Percentiles rank a stretch among this genome's conserved stretches.
Conservation (phyloP, 2,329 filamentous ascomycete genomes). For the Remersonia thermophila region DNA sequence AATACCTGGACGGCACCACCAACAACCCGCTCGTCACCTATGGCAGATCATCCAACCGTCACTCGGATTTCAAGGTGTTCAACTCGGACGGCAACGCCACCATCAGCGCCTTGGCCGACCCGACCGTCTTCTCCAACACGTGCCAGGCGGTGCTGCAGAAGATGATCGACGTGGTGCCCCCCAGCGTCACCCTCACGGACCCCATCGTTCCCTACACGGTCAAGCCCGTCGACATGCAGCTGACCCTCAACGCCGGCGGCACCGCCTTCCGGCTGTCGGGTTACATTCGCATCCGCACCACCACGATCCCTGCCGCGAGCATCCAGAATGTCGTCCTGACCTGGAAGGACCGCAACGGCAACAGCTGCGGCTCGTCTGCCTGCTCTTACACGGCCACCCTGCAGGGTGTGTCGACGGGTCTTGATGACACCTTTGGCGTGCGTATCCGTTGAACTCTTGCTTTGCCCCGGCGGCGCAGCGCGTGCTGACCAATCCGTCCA, state of each 20-base stretch:
- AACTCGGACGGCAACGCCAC: conserved; percentile 44
- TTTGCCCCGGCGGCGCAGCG: neutral
- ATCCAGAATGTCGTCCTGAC: conserved; percentile 38
- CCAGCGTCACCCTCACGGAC: conserved; percentile 36
- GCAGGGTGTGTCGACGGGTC: conserved; percentile 39
- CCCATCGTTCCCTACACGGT: conserved; percentile 44
- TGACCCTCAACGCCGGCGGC: conserved; percentile 38
- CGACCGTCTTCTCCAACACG: conserved; percentile 30
- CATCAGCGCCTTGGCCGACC: conserved; percentile 33
- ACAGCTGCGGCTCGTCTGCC: conserved; percentile 27
- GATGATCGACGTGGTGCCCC: conserved; percentile 50
- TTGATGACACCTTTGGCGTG: conserved; percentile 45
- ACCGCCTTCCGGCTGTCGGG: conserved; percentile 38
- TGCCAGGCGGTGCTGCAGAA: conserved; percentile 43
- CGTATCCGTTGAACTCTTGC: neutral
- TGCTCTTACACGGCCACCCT: conserved; percentile 34
- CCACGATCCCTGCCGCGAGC: conserved; percentile 27
- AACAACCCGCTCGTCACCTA: conserved; percentile 42
- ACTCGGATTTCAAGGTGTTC: conserved; percentile 46
- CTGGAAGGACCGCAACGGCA: conserved; percentile 43
- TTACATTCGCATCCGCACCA: conserved; percentile 45
- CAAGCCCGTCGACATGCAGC: conserved; percentile 46
- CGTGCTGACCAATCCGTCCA: conserved; percentile 3
- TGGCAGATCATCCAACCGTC: conserved; percentile 24
- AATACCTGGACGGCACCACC: conserved; percentile 43